Conservation (phyloP, 2,329 filamentous ascomycete genomes). For the Hypoxylon sp. region DNA sequence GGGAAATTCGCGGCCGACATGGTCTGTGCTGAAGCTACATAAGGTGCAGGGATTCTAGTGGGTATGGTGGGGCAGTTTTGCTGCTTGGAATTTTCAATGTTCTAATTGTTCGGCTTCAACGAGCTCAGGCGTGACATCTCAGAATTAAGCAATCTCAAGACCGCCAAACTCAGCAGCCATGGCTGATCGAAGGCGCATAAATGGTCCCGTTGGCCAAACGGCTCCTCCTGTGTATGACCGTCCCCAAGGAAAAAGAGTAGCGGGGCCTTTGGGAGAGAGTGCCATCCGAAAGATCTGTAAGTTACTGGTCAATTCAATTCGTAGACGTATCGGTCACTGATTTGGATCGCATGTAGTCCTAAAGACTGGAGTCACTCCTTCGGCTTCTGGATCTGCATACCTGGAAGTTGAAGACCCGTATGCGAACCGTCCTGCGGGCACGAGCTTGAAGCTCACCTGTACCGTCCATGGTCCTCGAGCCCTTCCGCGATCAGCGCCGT, state of each 20-base stretch:
- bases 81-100: conserved; percentile 40
- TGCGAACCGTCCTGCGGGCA: conserved; percentile 62
- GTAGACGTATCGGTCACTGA: conserved; percentile 6
- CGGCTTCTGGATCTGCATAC: conserved; percentile 93
- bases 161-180: conserved; percentile 59
- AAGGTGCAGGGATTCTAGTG: conserved; percentile 12
- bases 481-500: conserved; percentile 88
- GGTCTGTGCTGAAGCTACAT: conserved; percentile 42
- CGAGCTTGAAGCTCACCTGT: conserved; percentile 90
- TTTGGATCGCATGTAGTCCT: conserved; percentile 71
- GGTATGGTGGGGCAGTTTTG: conserved; percentile 41
- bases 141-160: conserved; percentile 21
- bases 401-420: conserved; percentile 73
- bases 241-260: conserved; percentile 62
- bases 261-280: conserved; percentile 73
- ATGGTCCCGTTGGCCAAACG: conserved; percentile 86
- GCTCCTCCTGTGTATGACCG: conserved; percentile 78
- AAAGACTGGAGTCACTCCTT: conserved; percentile 92
- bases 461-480: conserved; percentile 94
- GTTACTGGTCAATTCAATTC: conserved; percentile 52
- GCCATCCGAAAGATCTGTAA: conserved; percentile 89
- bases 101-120: conserved; percentile 25
- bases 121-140: conserved; percentile 35
- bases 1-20: conserved; percentile 24
- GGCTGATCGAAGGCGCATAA: conserved; percentile 90